Evolutionary conservation across 208 protist species (phyloP).

Genomic region (Wallacemonas collosoma): DNA sequence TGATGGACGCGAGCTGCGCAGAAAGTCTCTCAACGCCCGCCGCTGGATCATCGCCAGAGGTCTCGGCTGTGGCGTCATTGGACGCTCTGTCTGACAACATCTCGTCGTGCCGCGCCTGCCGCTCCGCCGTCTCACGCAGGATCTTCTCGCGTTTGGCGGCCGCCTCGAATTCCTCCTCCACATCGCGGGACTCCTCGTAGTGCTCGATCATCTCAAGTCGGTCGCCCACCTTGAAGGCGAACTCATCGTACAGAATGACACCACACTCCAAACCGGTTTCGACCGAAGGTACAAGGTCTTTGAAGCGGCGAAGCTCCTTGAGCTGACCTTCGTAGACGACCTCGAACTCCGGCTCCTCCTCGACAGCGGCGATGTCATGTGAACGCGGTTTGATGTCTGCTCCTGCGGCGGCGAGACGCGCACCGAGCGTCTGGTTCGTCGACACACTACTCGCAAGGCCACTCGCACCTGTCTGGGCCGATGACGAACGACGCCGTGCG

Average conservation of each 20-base stretch:
- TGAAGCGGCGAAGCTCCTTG: conserved; percentile 89
- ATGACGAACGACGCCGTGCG: conserved; percentile 16
- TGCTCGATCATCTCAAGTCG: conserved; percentile 76
- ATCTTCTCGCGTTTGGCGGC: conserved; percentile 70
- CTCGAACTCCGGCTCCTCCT: conserved; percentile 32
- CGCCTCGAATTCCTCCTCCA: conserved; percentile 77
- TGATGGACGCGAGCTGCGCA: conserved; percentile 4
- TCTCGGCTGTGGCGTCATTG: neutral
- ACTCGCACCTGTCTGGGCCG: conserved; percentile 3
- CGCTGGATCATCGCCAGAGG: neutral
- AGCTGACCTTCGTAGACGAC: conserved; percentile 86
- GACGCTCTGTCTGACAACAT: neutral
- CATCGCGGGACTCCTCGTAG: conserved; percentile 79
- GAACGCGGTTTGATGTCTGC: neutral
- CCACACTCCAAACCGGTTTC: conserved; percentile 89
- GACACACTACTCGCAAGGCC: conserved; percentile 13
- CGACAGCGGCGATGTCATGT: neutral
- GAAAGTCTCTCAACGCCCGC: neutral
- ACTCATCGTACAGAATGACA: conserved; percentile 89
- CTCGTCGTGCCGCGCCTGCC: conserved; percentile 33
- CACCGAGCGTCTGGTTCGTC: neutral
- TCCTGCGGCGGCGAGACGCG: neutral
- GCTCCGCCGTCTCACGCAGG: conserved; percentile 55
- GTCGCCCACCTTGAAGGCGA: conserved; percentile 78
- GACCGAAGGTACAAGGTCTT: conserved; percentile 84